phyloP scores from a whole-genome alignment of 106 monocot species.

The Iris macrosiphon region DNA sequence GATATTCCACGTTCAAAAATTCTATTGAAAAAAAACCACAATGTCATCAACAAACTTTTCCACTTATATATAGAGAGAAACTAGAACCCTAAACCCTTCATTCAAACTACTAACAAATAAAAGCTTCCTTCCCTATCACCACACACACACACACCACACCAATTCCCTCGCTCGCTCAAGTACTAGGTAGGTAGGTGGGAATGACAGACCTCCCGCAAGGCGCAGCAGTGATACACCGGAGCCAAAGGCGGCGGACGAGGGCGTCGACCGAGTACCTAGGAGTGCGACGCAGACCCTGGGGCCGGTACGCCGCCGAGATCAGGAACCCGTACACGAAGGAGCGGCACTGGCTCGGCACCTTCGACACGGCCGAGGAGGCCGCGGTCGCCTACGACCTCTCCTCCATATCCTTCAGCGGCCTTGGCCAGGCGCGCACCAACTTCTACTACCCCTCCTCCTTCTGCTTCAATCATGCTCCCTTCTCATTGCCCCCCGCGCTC shows the following conservation, averaged over 20 bases:
- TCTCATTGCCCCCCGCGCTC: constrained; percentile 4
- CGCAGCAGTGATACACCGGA: constrained; percentile 8
- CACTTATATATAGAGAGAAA: too few species aligned
- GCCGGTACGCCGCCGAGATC: constrained; percentile 60
- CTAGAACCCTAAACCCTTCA: too few species aligned
- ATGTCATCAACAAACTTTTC: too few species aligned
- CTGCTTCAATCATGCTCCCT: too few species aligned
- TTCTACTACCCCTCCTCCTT: constrained; percentile 43
- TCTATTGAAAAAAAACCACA: too few species aligned
- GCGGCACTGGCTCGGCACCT: constrained; percentile 60
- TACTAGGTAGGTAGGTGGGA: too few species aligned
- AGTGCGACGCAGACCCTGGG: constrained; percentile 51
- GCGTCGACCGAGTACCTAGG: constrained; percentile 50
- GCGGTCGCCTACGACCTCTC: constrained; percentile 57
- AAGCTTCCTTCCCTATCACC: too few species aligned
- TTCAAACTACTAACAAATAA: too few species aligned
- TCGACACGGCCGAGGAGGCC: constrained; percentile 55
- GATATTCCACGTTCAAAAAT: too few species aligned
- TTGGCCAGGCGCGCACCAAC: constrained; percentile 34
- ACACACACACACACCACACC: too few species aligned
- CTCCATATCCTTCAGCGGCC: constrained; percentile 38
- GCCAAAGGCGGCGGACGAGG: constrained; percentile 22
- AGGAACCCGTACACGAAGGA: constrained; percentile 59
- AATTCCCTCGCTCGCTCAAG: too few species aligned
- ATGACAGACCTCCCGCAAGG: constrained; percentile 22